Evolutionary conservation across 768 basidiomycete genomes (phyloP).

Genomic region (Kwoniella sp.): DNA sequence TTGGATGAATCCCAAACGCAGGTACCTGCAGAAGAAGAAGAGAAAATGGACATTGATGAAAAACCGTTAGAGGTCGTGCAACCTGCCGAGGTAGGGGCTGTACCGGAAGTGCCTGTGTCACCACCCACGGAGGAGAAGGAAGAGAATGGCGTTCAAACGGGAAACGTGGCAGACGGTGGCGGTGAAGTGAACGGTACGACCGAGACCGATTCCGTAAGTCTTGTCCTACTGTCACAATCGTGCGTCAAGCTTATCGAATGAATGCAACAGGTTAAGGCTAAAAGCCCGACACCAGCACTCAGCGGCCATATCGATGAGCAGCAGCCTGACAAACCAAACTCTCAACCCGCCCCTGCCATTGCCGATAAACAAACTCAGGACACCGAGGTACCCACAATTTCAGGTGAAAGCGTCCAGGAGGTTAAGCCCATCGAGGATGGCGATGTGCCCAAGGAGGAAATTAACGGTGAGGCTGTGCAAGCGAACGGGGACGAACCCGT

Average conservation of each 20-base stretch:
- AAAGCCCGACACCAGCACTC: neutral
- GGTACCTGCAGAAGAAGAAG: neutral
- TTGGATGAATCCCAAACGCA: neutral
- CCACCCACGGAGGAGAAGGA: neutral
- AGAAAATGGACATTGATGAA: constrained; percentile 12
- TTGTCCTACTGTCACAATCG: neutral
- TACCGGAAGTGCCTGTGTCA: neutral
- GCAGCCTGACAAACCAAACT: neutral
- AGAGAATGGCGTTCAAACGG: neutral
- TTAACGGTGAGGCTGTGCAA: neutral
- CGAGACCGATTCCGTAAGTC: too few species aligned
- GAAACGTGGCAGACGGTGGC: neutral
- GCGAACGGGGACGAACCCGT: neutral
- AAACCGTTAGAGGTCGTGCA: neutral
- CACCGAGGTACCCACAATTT: neutral
- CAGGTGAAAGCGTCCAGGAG: neutral
- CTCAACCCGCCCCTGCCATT: neutral
- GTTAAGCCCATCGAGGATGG: neutral
- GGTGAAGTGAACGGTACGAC: neutral
- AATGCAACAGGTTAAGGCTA: neutral
- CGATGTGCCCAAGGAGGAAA: neutral
- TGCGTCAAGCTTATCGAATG: neutral
- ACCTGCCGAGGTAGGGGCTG: neutral
- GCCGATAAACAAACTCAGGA: neutral
- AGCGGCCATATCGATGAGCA: neutral